Evolutionary conservation across 2,329 filamentous ascomycete genomes (phyloP).

Genomic region (Sarocladium brachiariae): DNA sequence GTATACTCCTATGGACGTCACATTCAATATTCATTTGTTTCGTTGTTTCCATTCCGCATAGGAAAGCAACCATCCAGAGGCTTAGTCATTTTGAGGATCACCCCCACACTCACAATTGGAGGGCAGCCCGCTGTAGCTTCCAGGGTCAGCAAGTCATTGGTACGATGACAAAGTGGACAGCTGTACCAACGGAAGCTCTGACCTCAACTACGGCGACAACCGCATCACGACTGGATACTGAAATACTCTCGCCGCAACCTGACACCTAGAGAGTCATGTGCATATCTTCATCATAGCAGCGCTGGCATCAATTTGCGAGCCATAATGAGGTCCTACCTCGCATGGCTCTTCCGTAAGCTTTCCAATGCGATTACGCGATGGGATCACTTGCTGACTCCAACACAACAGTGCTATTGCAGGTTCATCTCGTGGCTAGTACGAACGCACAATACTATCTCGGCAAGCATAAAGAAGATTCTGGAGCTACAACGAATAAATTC

Average conservation of each 20-base stretch:
- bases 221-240: not conserved
- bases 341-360: constrained; percentile 37
- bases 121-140: constrained; percentile 4
- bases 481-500: constrained; percentile 18
- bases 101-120: constrained; percentile 3
- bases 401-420: constrained; percentile 41
- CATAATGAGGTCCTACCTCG: constrained; percentile 32
- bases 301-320: not conserved
- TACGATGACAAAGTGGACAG: not conserved
- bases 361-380: not conserved
- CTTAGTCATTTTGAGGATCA: not conserved
- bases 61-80: not conserved
- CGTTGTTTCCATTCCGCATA: too few relatives aligned
- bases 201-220: not conserved
- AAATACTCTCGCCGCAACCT: not conserved
- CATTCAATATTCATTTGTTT: not conserved
- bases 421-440: constrained; percentile 27
- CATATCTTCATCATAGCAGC: not conserved
- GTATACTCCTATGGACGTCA: too few relatives aligned
- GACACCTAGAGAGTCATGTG: not conserved
- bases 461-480: constrained; percentile 21
- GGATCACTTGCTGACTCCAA: constrained; percentile 17
- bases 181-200: constrained; percentile 4
- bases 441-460: constrained; percentile 32
- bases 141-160: not conserved